phyloP scores from a whole-genome alignment of 2,329 filamentous ascomycete species.

The Penicillium polonicum region DNA sequence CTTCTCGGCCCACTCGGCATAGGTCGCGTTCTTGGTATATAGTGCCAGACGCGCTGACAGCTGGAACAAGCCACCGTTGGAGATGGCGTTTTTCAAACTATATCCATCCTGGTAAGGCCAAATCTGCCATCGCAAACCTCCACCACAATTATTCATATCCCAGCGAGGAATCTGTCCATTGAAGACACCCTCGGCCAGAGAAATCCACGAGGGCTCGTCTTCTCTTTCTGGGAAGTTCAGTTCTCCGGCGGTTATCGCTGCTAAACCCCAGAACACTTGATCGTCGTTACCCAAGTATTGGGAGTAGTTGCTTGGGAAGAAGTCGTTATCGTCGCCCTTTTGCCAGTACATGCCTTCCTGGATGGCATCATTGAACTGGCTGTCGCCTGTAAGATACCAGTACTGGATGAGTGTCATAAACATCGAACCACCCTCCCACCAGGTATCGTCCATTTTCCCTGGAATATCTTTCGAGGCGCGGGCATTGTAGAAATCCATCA shows the following conservation, averaged over 20 bases:
- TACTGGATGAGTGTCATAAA: constrained; percentile 69
- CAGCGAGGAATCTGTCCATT: constrained; percentile 66
- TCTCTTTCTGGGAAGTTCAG: constrained; percentile 60
- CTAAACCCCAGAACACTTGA: constrained; percentile 66
- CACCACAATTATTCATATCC: constrained; percentile 63
- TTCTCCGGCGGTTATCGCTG: constrained; percentile 64
- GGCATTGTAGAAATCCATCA: constrained; percentile 52
- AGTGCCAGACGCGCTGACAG: constrained; percentile 70
- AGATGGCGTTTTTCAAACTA: constrained; percentile 76
- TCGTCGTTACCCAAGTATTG: constrained; percentile 56
- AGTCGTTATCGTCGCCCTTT: constrained; percentile 30
- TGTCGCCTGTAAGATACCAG: constrained; percentile 64
- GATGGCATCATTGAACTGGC: constrained; percentile 58
- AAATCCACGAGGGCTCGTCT: constrained; percentile 33
- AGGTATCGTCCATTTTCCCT: constrained; percentile 65
- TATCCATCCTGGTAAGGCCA: constrained; percentile 72
- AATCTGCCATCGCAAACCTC: constrained; percentile 78
- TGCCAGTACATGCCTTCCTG: constrained; percentile 38
- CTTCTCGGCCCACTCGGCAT: constrained; percentile 59
- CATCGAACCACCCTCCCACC: constrained; percentile 69
- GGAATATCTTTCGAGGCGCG: constrained; percentile 49
- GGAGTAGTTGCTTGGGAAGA: constrained; percentile 31
- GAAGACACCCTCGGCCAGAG: constrained; percentile 67
- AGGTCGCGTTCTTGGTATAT: constrained; percentile 61
- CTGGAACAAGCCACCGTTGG: constrained; percentile 77